Evolutionary conservation across 2,329 filamentous ascomycete species (phyloP), one percentile per base, ranked within the genome.

Genomic region (Alternaria solani): DNA sequence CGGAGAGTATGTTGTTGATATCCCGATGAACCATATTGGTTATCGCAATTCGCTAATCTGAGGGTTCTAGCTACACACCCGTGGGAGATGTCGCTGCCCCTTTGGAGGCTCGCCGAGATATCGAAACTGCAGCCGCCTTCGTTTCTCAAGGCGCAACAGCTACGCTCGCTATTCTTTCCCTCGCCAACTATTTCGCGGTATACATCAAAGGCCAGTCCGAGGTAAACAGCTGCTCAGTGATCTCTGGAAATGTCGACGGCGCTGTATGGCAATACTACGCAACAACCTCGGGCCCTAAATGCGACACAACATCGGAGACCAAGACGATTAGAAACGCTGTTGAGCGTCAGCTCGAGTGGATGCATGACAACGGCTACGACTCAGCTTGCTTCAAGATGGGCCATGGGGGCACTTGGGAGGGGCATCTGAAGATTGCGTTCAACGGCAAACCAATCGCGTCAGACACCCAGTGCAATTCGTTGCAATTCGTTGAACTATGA

Each of bases 121-220:
- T 34, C 5, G 32, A 34, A 34, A 11, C 14, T 7, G 32, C 32
- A 0, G 32, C 32, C 32, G 14, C 11, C 32, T 34, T 34, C 6
- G 32, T 34, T 0, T 14, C 11, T 34, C 32, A 34, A 25, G 43
- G 43, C 25, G 43, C 16, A 7, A 46, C 43, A 5, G 43, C 43
- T 2, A 46, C 43, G 5, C 43, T 46, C 4, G 43, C 43, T 14
- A 46, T 46, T 16, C 16, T 30, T n/a, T 46, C 43, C n/a, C 28
- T 46, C 1, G 43, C 43, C 43, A 46, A 46, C 43, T 46, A 46
- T 25, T 25, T 46, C 11, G 43, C 43, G 8, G 43, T 46, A 5
- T 46, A 46, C 26, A 46, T 46, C 43, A 46, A 46, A 30, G 43
- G 43, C 43, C 43, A 46, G 18, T 46, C 43, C 43, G 25, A 46